A percentile compares a stretch with the other conserved stretches of the same genome.
These are phyloP conservation scores for Lactarius hengduanensis DNA, from an alignment of 768 basidiomycete species.

Conservation along the genomic window DNA sequence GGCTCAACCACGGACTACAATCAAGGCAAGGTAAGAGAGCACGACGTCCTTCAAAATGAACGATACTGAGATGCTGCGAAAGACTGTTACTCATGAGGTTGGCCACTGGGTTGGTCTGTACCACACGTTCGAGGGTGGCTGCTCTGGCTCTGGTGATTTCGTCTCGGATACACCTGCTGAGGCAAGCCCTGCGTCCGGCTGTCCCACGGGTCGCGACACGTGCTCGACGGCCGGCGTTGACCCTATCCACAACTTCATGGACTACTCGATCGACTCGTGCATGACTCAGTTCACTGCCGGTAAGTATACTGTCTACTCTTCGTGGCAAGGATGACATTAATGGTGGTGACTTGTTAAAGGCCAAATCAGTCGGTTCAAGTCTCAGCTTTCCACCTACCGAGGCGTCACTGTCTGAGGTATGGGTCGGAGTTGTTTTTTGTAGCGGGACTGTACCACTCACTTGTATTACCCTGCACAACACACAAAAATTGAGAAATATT, in stretches of 20 bases:
- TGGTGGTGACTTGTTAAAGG: neutral
- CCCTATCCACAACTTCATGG: slow-evolving; percentile 55
- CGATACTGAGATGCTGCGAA: neutral
- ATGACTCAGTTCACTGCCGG: slow-evolving; percentile 50
- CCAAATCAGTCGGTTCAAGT: slow-evolving; percentile 40
- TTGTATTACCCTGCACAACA: neutral
- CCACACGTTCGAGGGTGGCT: slow-evolving; percentile 59
- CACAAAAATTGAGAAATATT: neutral
- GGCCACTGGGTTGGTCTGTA: slow-evolving; percentile 63
- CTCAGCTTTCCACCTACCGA: slow-evolving; percentile 47
- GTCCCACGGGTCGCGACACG: slow-evolving; percentile 37
- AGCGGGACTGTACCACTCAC: neutral
- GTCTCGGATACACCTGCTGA: slow-evolving; percentile 52
- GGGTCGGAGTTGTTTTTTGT: neutral
- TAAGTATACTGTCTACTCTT: slow-evolving; percentile 18
- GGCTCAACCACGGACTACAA: slow-evolving; percentile 45
- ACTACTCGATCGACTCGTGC: slow-evolving; percentile 51
- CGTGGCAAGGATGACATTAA: neutral
- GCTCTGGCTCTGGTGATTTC: slow-evolving; percentile 40
- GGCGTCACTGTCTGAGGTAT: slow-evolving; percentile 34
- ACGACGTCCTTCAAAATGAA: neutral
- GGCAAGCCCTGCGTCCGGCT: slow-evolving; percentile 40
- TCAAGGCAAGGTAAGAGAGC: slow-evolving; percentile 31
- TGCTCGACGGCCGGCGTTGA: slow-evolving; percentile 36
- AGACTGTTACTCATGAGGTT: slow-evolving; percentile 55